These are phyloP conservation scores for Abelmoschus esculentus DNA, from an alignment of 345 rosid genomes.

Conservation along the genomic window DNA sequence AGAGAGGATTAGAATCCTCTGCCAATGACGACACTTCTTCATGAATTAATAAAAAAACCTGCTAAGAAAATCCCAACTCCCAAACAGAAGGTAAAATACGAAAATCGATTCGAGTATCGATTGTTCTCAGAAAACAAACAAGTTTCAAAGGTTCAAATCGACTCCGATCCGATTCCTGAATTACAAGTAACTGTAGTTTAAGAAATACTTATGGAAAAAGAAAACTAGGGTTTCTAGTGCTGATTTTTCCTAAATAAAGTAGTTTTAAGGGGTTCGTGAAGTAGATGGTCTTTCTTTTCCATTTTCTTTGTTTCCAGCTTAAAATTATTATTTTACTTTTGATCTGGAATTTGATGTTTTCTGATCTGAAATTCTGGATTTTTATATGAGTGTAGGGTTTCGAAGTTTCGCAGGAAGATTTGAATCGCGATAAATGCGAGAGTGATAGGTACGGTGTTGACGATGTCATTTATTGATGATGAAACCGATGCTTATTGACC, in stretches of 20 bases:
- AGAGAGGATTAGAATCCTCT: constrained; percentile 77
- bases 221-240: constrained; percentile 33
- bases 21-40: constrained; percentile 65
- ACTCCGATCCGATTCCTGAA: constrained; percentile 24
- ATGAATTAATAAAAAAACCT: constrained; percentile 27
- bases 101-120: background rate
- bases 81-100: background rate
- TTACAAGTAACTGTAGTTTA: no score
- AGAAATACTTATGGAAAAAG: background rate
- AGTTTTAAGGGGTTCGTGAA: constrained; percentile 14
- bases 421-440: constrained; percentile 19
- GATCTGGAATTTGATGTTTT: background rate
- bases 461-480: background rate
- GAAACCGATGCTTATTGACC: background rate
- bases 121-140: constrained; percentile 35
- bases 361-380: background rate
- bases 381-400: background rate
- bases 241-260: background rate
- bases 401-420: constrained; percentile 7
- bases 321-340: background rate
- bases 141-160: constrained; percentile 22
- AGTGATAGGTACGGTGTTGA: background rate
- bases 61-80: background rate
- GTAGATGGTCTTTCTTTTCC: background rate
- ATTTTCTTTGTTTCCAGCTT: background rate